Evolutionary conservation across 768 basidiomycete species (phyloP), one percentile per base, ranked within the genome.

Genomic region (Leccinum sublutescens): DNA sequence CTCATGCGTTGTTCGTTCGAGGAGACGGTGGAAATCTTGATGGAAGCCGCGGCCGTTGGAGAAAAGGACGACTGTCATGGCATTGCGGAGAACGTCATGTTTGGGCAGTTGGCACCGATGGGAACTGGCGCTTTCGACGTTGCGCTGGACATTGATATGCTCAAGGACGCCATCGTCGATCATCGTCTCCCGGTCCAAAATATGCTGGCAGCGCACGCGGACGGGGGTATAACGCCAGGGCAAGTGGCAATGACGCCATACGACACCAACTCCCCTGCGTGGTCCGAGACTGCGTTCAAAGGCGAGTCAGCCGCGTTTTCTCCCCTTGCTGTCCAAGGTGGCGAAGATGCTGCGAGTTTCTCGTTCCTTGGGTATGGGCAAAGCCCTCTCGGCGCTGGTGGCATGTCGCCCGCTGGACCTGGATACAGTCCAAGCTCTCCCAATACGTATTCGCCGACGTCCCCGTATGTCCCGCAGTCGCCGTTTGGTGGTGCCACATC

Each of bases 91-190:
- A 98, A 98, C 68, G 94, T 99, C 45, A 87, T 99, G 82, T 93
- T 99, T 66, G 97, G 97, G 17, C 97, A 98, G 77, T 91, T 98
- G 85, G 95, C 96, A n/a, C 95, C 95, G 1, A 98, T 99, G 95
- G 97, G 97, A 54, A 98, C 97, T 0, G 97, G 97, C 14, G 84
- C 93, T 8, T 98, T 96, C 69, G 96, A 98, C 52, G 91, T 99
- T 52, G 89, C 93, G 0, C 82, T 99, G 52, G 97, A 99, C 73
- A 92, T 98, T 68, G 91, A 95, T 65, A 96, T 98, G 94, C 80
- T 99, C 67, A 97, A 97, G 80, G 96, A 98, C 59, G 95, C 97
- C 43, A 94, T 98, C 56, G 91, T 98, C 52, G 97, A 99, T 72
- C 94, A 96, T 69, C 90, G 95, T 25, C 79, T 97, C 17, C 93